Conservation (phyloP, 495 filamentous ascomycete species). For the Podospora fimiseda region DNA sequence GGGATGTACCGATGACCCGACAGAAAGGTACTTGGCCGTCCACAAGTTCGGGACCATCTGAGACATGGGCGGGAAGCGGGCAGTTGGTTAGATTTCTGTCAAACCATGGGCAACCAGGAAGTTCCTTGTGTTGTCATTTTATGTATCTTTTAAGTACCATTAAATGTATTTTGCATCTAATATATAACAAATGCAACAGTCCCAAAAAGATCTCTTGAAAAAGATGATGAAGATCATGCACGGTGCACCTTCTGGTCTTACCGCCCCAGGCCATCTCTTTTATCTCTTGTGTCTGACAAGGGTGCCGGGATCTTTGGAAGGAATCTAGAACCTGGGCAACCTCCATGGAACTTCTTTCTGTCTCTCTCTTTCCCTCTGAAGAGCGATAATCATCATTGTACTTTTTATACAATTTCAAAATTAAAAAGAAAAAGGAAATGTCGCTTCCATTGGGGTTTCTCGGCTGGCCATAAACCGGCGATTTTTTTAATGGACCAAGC, state of each 20-base stretch:
- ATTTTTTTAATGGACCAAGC: neutral
- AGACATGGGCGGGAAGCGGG: neutral
- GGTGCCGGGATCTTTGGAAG: neutral
- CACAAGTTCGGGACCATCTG: conserved; percentile 5
- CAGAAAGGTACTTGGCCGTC: conserved; percentile 1
- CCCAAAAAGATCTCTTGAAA: too few species aligned
- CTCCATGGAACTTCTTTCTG: too few species aligned
- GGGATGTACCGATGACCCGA: conserved; percentile 12
- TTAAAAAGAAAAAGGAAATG: too few species aligned
- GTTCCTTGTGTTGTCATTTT: neutral
- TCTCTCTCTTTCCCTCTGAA: too few species aligned
- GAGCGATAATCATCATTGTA: too few species aligned
- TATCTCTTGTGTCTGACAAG: too few species aligned
- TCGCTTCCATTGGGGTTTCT: neutral
- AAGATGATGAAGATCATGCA: neutral
- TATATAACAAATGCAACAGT: too few species aligned
- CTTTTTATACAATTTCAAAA: too few species aligned
- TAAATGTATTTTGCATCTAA: too few species aligned
- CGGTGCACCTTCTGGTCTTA: neutral
- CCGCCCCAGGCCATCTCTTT: too few species aligned
- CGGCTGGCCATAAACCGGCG: neutral
- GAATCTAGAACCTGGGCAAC: neutral
- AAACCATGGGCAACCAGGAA: neutral
- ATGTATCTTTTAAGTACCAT: too few species aligned
- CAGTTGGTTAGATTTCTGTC: neutral